A percentile compares a stretch with the other conserved stretches of the same genome.
Conservation (phyloP, 1,139 yeast genomes). For the Zygosaccharomyces pseudobailii region DNA sequence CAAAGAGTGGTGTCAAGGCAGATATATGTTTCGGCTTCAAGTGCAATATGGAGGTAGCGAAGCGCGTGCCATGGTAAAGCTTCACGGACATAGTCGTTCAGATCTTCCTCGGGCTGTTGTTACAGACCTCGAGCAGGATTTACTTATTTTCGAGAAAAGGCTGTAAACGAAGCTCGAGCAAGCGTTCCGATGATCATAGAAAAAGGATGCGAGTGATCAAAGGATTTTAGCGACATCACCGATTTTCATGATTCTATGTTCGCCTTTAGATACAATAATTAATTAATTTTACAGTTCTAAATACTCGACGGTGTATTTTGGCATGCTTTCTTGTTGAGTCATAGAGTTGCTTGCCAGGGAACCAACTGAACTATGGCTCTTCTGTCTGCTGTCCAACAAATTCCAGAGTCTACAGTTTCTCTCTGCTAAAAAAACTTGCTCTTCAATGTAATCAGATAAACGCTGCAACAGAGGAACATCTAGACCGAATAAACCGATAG, state of each 20-base stretch:
- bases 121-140: background rate
- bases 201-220: background rate
- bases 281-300: slow-evolving; percentile 16
- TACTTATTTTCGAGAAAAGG: too few species aligned
- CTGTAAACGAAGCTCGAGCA: too few species aligned
- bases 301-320: slow-evolving; percentile 30
- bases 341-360: slow-evolving; percentile 3
- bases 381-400: slow-evolving; percentile 24
- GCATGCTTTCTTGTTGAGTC: slow-evolving; percentile 17
- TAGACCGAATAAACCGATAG: slow-evolving; percentile 33
- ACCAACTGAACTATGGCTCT: slow-evolving; percentile 6
- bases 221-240: too few species aligned
- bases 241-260: background rate
- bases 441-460: slow-evolving; percentile 26
- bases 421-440: slow-evolving; percentile 29
- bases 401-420: slow-evolving; percentile 31
- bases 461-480: slow-evolving; percentile 25
- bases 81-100: background rate
- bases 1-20: slow-evolving; percentile 37
- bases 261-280: too few species aligned
- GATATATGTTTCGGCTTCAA: slow-evolving; percentile 7
- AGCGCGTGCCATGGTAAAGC: slow-evolving; percentile 3
- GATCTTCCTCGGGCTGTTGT: background rate
- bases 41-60: slow-evolving; percentile 12
- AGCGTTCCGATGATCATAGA: background rate